Base-by-base conservation (phyloP, 768 basidiomycete genomes). In the Leucocoprinus leucothites region DNA sequence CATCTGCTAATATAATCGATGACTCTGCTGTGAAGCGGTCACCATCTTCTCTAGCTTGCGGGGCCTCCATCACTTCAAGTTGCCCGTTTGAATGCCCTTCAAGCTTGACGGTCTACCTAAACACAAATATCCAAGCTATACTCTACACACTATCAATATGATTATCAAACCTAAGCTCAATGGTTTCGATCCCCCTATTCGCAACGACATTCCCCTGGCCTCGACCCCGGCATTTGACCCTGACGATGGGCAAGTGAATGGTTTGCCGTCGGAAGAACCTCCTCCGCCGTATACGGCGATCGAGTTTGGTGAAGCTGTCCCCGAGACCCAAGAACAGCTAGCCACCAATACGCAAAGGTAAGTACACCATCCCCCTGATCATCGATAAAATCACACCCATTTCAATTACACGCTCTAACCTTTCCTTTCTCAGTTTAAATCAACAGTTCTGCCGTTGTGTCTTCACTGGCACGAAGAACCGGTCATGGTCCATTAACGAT, bases 271-370 rank as follows among this genome's bases (percentile, higher is more conserved):
- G 6, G 46, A 48, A 3, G 53, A 48, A 22, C 53, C 26, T 34
- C 53, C 53, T 11, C 51, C 53, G 7, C 53, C 38, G 2, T 55
- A 55, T 16, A 34, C 51, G 26, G 18, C n/a, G 11, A 21, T 25
- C 11, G 45, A 47, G 3, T 9, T 19, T 9, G 36, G n/a, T 2
- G 13, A 25, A 22, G 6, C 24, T 9, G 42, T n/a, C 8, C 7
- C 41, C 22, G 36, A 38, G 14, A 22, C 1, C 8, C 16, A 41
- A 24, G 51, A 24, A 22, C 28, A 38, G 16, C 25, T 36, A 13
- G 21, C 21, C 13, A 24, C 21, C 22, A 25, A 13, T 21, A 4
- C 38, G 16, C 11, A 5, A 31, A 45, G 25, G 50, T 51, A 51
- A 35, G 48, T 50, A 22, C 11, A 14, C 24, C 6, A 24, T 14